Percentiles rank a stretch among this genome's conserved stretches.
Evolutionary conservation across 2,329 filamentous ascomycete species (phyloP).

Genomic region (Clarireedia paspali): DNA sequence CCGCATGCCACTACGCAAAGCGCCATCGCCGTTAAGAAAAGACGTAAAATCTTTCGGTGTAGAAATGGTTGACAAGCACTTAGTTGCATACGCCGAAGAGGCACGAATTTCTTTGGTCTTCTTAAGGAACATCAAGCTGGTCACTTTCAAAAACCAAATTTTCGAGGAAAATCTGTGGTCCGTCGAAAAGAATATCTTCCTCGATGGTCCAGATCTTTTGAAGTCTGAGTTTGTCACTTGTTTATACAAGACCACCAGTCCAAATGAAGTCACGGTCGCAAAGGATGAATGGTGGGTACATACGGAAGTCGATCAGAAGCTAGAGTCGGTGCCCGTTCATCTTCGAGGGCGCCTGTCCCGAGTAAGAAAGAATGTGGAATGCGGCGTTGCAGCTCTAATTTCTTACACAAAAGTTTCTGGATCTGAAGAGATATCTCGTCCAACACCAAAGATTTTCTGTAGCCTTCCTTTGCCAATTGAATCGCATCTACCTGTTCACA

Average conservation of each 20-base stretch:
- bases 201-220: background rate
- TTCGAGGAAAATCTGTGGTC: slow-evolving; percentile 15
- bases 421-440: background rate
- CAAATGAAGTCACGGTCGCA: background rate
- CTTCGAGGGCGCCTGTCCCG: slow-evolving; percentile 13
- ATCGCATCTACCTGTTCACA: slow-evolving; percentile 23
- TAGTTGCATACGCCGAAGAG: slow-evolving; percentile 20
- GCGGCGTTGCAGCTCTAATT: slow-evolving; percentile 18
- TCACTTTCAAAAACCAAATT: slow-evolving; percentile 16
- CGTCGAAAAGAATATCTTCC: slow-evolving; percentile 3
- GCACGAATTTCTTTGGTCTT: slow-evolving; percentile 24
- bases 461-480: slow-evolving; percentile 10
- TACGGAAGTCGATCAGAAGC: slow-evolving; percentile 13
- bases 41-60: background rate
- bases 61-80: background rate
- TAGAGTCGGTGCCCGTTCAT: background rate
- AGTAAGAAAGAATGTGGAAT: slow-evolving; percentile 18
- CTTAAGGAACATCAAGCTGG: slow-evolving; percentile 14
- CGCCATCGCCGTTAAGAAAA: background rate
- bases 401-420: background rate
- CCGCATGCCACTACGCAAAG: slow-evolving; percentile 21
- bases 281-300: slow-evolving; percentile 18
- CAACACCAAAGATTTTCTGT: background rate
- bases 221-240: slow-evolving; percentile 11
- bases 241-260: slow-evolving; percentile 3